Percentiles rank a stretch among this genome's conserved stretches.
Conservation (phyloP, 768 basidiomycete genomes). For the Hortiboletus flavorubellus region DNA sequence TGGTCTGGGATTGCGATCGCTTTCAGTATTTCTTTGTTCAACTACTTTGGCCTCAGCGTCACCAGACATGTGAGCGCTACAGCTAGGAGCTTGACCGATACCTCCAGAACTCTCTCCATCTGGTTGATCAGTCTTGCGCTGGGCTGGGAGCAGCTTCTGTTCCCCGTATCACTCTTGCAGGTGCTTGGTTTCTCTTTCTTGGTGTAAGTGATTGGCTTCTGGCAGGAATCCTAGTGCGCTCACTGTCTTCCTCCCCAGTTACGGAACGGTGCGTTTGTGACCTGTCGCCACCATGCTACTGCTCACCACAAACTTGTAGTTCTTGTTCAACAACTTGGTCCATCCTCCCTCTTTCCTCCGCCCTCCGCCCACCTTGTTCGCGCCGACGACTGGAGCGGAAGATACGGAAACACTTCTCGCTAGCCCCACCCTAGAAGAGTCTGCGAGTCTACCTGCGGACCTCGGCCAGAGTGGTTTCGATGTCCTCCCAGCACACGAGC, state of each 20-base stretch:
- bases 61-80: slow-evolving; percentile 94
- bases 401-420: slow-evolving; percentile 53
- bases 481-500: slow-evolving; percentile 57
- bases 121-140: slow-evolving; percentile 89
- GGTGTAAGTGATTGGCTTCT: slow-evolving; percentile 59
- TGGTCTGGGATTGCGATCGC: slow-evolving; percentile 70
- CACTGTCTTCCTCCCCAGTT: slow-evolving; percentile 41
- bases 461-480: slow-evolving; percentile 84
- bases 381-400: slow-evolving; percentile 45
- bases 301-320: slow-evolving; percentile 40
- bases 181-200: slow-evolving; percentile 82
- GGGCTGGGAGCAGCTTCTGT: slow-evolving; percentile 86
- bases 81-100: slow-evolving; percentile 87
- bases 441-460: slow-evolving; percentile 76
- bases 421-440: slow-evolving; percentile 59
- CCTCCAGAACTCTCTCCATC: slow-evolving; percentile 92
- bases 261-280: slow-evolving; percentile 67
- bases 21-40: slow-evolving; percentile 76
- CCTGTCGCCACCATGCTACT: slow-evolving; percentile 3
- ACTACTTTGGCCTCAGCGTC: slow-evolving; percentile 88
- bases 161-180: slow-evolving; percentile 80
- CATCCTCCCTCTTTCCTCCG: slow-evolving; percentile 57
- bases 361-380: slow-evolving; percentile 34
- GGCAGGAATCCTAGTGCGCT: slow-evolving; percentile 4
- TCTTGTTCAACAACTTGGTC: slow-evolving; percentile 88